phyloP scores from a whole-genome alignment of 371 early-diverging fungal species.

The Funneliformis caledonium region DNA sequence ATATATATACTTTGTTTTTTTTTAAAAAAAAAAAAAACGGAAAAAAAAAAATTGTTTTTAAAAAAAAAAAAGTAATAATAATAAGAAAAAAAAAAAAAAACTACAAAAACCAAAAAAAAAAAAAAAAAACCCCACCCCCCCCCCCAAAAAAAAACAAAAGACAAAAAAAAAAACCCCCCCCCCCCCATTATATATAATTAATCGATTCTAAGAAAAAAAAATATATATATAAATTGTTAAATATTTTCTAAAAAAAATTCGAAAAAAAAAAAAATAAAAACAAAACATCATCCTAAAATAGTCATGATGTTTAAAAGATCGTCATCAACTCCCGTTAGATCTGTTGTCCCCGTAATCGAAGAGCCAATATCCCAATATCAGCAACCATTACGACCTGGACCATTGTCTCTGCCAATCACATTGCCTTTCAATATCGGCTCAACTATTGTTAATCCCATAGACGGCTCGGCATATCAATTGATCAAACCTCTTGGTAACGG shows the following conservation, averaged over 20 bases:
- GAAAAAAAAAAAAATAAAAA: not conserved
- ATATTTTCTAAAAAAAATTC: not conserved
- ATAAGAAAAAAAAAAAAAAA: too few relatives aligned
- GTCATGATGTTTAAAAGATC: conserved; percentile 29
- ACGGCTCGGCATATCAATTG: conserved; percentile 44
- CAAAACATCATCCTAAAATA: not conserved
- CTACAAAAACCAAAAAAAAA: too few relatives aligned
- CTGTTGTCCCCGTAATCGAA: not conserved
- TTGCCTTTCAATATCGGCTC: conserved; percentile 34
- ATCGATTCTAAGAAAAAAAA: not conserved
- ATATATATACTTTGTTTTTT: too few relatives aligned
- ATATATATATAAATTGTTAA: not conserved
- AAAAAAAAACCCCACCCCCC: too few relatives aligned
- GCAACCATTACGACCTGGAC: conserved; percentile 20
- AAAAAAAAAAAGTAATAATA: too few relatives aligned
- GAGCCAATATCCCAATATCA: conserved; percentile 2
- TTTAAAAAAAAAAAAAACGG: too few relatives aligned
- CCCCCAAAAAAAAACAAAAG: too few relatives aligned
- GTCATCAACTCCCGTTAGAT: conserved; percentile 1
- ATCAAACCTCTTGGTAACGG: conserved; percentile 69
- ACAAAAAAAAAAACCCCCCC: too few relatives aligned
- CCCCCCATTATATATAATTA: not conserved
- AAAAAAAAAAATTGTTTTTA: too few relatives aligned
- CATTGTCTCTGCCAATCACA: conserved; percentile 20
- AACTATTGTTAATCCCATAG: conserved; percentile 20